phyloP scores from a whole-genome alignment of 1,284 basidiomycete species.

The Melampsora occidentalis region DNA sequence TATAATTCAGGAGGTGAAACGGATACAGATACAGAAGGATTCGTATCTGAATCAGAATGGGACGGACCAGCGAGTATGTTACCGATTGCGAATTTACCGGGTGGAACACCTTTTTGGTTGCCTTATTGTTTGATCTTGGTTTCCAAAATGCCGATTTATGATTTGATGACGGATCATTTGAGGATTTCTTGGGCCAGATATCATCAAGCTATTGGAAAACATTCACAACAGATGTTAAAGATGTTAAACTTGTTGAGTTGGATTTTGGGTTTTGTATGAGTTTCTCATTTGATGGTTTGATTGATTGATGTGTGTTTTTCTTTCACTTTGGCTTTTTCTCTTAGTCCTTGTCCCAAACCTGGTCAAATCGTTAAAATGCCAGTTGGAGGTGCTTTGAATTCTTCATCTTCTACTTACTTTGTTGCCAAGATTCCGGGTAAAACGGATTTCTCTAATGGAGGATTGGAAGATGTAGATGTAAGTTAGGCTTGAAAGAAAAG shows the following conservation, averaged over 20 bases:
- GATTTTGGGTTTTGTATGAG: background rate
- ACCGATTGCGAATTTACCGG: slow-evolving; percentile 60
- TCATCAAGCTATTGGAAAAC: slow-evolving; percentile 53
- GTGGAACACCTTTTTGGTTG: slow-evolving; percentile 86
- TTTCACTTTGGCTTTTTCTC: background rate
- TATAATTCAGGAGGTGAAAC: slow-evolving; percentile 48
- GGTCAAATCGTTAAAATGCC: slow-evolving; percentile 16
- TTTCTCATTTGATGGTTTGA: slow-evolving; percentile 48
- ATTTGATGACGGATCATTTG: slow-evolving; percentile 86
- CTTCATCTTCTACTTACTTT: slow-evolving; percentile 31
- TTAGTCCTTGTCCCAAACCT: slow-evolving; percentile 30
- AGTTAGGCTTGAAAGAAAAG: background rate
- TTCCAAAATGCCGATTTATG: slow-evolving; percentile 85
- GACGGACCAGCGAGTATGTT: slow-evolving; percentile 37
- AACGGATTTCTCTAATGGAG: slow-evolving; percentile 22
- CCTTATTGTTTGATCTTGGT: slow-evolving; percentile 80
- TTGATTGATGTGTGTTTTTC: slow-evolving; percentile 46
- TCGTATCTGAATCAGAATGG: slow-evolving; percentile 47
- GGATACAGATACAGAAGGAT: slow-evolving; percentile 42
- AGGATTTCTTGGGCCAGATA: slow-evolving; percentile 57
- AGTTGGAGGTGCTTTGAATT: slow-evolving; percentile 23
- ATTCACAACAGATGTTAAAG: slow-evolving; percentile 53
- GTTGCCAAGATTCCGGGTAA: slow-evolving; percentile 34
- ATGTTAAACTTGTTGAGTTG: slow-evolving; percentile 50
- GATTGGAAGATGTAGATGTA: slow-evolving; percentile 38